Conservation (phyloP, 352 stramenopile species). For the Sclerospora graminicola region DNA sequence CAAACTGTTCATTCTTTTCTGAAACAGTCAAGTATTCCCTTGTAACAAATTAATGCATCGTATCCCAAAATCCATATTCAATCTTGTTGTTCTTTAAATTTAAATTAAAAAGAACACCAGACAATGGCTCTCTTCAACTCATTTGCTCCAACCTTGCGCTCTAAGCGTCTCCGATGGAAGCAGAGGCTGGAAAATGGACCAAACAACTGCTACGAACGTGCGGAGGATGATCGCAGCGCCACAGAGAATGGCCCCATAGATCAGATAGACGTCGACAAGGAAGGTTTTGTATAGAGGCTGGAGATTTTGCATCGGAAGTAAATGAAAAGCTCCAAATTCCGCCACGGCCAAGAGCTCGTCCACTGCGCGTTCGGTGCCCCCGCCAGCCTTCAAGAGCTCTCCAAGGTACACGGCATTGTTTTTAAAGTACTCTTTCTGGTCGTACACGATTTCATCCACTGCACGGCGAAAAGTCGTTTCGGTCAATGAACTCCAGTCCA, state of each 20-base stretch:
- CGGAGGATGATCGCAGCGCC: conserved; percentile 72
- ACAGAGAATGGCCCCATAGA: conserved; percentile 79
- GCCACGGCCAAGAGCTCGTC: conserved; percentile 48
- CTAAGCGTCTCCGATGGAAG: conserved; percentile 12
- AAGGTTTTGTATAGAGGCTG: conserved; percentile 79
- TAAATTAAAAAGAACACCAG: no score
- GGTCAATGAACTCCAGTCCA: conserved; percentile 30
- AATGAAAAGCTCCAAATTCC: conserved; percentile 36
- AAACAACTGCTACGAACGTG: conserved; percentile 58
- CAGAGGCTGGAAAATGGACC: conserved; percentile 50
- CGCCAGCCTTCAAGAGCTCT: conserved; percentile 47
- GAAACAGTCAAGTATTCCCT: no score
- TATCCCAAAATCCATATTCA: no score
- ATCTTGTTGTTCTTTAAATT: no score
- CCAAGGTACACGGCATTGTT: conserved; percentile 35
- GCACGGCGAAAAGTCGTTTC: conserved; percentile 21
- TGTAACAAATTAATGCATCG: no score
- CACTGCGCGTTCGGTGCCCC: conserved; percentile 36
- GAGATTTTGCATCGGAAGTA: conserved; percentile 42
- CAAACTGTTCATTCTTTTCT: no score
- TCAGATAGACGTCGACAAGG: conserved; percentile 78
- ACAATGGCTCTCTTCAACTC: no score
- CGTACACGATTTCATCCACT: conserved; percentile 27
- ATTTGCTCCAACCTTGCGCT: conserved; percentile 1
- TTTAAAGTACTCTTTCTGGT: conserved; percentile 24